phyloP scores from a whole-genome alignment of 2,329 filamentous ascomycete species.

The Blastomyces gilchristii region DNA sequence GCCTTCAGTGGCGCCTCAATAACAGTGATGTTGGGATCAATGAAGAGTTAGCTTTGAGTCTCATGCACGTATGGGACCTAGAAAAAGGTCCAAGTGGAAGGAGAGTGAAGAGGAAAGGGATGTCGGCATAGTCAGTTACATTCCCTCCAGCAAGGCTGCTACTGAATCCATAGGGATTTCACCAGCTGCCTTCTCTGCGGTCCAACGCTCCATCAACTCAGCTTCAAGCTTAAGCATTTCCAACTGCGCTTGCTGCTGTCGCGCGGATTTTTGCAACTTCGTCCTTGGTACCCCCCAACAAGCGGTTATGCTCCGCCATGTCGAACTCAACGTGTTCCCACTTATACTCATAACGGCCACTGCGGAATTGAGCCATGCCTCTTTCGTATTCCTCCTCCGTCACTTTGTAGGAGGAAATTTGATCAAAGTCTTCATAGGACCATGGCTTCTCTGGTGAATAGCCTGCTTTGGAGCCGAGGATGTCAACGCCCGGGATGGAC shows the following conservation, averaged over 20 bases:
- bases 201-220: constrained; percentile 29
- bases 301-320: constrained; percentile 45
- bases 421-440: constrained; percentile 49
- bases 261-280: constrained; percentile 41
- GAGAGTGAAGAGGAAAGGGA: not conserved
- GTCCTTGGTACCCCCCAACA: constrained; percentile 38
- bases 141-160: constrained; percentile 40
- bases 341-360: constrained; percentile 44
- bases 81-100: not conserved
- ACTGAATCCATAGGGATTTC: constrained; percentile 42
- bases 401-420: constrained; percentile 47
- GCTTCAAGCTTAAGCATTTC: constrained; percentile 33
- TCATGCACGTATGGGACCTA: not conserved
- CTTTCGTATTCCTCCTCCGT: constrained; percentile 43
- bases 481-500: constrained; percentile 46
- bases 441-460: constrained; percentile 41
- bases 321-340: constrained; percentile 44
- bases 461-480: constrained; percentile 42
- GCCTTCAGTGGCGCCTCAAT: constrained; percentile 40
- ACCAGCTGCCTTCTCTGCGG: constrained; percentile 37
- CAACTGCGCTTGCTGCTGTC: constrained; percentile 41
- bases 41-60: not conserved
- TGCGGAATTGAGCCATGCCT: constrained; percentile 40
- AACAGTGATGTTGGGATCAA: constrained; percentile 28
- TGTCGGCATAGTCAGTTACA: constrained; percentile 12